phyloP scores from a whole-genome alignment of 2,329 filamentous ascomycete species.

The Colletotrichum tamarilloi region DNA sequence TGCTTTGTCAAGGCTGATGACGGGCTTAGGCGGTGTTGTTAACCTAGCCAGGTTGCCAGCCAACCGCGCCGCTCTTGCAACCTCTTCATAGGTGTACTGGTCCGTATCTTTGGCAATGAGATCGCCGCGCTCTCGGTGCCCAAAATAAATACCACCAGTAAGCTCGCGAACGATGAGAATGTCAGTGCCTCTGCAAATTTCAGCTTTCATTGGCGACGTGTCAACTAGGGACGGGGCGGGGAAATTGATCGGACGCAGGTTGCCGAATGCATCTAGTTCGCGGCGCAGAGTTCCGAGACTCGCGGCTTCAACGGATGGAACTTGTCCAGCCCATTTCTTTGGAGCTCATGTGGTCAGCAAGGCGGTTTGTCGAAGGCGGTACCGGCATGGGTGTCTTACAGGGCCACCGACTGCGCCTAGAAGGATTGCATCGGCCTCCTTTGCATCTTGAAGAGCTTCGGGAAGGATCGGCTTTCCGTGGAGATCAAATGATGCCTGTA shows the following conservation, averaged over 20 bases:
- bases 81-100: conserved; percentile 86
- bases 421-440: conserved; percentile 84
- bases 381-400: conserved; percentile 83
- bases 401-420: conserved; percentile 96
- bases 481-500: conserved; percentile 87
- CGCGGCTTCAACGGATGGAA: conserved; percentile 30
- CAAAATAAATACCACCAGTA: conserved; percentile 95
- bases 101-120: conserved; percentile 85
- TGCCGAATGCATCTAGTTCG: conserved; percentile 92
- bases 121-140: conserved; percentile 78
- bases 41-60: conserved; percentile 81
- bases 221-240: conserved; percentile 87
- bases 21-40: conserved; percentile 73
- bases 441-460: conserved; percentile 82
- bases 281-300: conserved; percentile 91
- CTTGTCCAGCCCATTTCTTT: background rate
- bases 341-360: background rate
- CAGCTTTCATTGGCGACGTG: conserved; percentile 85
- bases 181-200: conserved; percentile 87
- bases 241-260: conserved; percentile 96
- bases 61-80: conserved; percentile 87
- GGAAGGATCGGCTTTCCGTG: conserved; percentile 80
- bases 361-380: conserved; percentile 76
- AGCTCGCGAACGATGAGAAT: conserved; percentile 94
- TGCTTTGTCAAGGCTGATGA: conserved; percentile 84